Conservation (phyloP, 192 early-diverging fungal species). For the Coemansia sp. region DNA sequence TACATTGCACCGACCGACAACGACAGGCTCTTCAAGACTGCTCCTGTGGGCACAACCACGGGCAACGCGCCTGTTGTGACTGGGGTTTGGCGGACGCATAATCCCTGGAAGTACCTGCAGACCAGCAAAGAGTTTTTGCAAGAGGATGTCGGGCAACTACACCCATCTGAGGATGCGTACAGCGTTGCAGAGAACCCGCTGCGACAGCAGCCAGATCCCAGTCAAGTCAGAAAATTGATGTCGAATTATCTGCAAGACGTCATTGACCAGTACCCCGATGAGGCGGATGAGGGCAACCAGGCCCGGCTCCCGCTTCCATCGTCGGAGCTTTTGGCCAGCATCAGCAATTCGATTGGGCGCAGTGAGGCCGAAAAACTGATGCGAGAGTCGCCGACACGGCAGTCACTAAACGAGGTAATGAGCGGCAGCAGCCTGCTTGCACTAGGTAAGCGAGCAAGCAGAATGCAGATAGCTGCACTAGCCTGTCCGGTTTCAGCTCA, state of each 20-base stretch:
- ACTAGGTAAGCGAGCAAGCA: not conserved
- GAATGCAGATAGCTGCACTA: not conserved
- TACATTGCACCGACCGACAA: not conserved
- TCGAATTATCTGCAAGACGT: slow-evolving; percentile 3
- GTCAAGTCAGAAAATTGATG: not conserved
- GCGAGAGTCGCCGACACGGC: not conserved
- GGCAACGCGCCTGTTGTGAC: not conserved
- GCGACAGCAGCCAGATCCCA: not conserved
- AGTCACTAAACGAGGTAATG: slow-evolving; percentile 24
- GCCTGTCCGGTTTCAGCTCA: not conserved
- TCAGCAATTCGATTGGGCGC: slow-evolving; percentile 21
- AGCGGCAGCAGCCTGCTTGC: slow-evolving; percentile 46
- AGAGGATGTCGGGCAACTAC: not conserved
- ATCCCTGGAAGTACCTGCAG: slow-evolving; percentile 11
- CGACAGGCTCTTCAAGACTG: slow-evolving; percentile 19
- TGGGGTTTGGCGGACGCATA: not conserved
- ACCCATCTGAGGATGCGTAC: slow-evolving; percentile 12
- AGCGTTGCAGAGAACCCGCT: slow-evolving; percentile 14
- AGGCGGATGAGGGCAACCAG: not conserved
- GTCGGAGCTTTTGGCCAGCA: slow-evolving; percentile 40
- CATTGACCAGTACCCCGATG: slow-evolving; percentile 8
- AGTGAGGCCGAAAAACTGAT: slow-evolving; percentile 9
- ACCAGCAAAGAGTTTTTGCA: slow-evolving; percentile 25
- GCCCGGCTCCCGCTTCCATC: slow-evolving; percentile 35
- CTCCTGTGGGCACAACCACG: not conserved